Evolutionary conservation across 2,329 filamentous ascomycete genomes (phyloP), one percentile per base, ranked within the genome.

Genomic region (Aspergillus fructus): DNA sequence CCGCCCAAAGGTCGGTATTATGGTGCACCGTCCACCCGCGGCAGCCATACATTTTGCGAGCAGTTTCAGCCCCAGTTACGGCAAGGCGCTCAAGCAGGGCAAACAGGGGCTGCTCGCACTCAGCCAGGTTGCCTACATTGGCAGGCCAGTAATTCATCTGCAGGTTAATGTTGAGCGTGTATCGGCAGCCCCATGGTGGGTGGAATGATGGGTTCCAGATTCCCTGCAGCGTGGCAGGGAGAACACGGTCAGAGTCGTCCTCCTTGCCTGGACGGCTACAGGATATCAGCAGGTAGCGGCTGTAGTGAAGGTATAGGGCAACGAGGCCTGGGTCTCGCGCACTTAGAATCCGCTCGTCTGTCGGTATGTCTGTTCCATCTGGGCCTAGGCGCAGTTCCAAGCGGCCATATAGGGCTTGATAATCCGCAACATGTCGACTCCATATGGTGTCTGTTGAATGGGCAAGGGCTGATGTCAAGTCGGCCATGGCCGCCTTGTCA

Each of bases 91-190:
- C 72, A n/a, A 80, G 64, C 1, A 78, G 66, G 15, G 74, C 70
- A 19, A 80, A 75, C 0, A 82, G 56, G 0, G 79, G 77, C 1
- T 70, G 56, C 11, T 77, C 70, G 0, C 70, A 75, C 12, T 77
- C 75, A 0, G 34, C 77, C 52, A 81, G 75, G 0, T 81, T 73
- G 0, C 81, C 83, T 52, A 83, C 80, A 30, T 83, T 79, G 1
- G 78, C 77, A 0, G 71, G 73, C 83, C 84, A 86, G 61, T 85
- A 79, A 58, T 85, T 86, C 83, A 85, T 86, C 60, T 86, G 80
- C 0, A 85, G 58, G 54, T 86, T 86, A 62, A 86, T 84, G 59
- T 86, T 82, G 34, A 78, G 73, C 34, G 84, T 83, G 55, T 84
- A 86, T 59, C 85, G 82, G 4, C 74, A 78, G 7, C 78, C 77